Base-by-base conservation (phyloP, 768 basidiomycete genomes). In the Collybia nuda region DNA sequence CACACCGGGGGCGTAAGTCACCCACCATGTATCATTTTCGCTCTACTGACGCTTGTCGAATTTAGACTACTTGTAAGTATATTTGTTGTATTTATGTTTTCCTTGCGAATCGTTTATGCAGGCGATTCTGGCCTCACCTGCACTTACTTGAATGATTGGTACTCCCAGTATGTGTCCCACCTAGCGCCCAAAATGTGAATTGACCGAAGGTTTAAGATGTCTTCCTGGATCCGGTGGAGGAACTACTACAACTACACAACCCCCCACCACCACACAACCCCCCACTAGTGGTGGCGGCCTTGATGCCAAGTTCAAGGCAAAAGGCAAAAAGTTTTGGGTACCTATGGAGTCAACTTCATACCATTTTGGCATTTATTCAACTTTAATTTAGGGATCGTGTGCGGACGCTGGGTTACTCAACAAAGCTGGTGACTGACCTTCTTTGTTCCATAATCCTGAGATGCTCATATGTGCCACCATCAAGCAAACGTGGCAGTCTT, bases 121-220 rank as follows among this genome's bases (percentile, higher is more conserved):
- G 64, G 71, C 50, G 70, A 64, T 52, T 58, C 71, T 39, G 72
- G 71, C 18, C 53, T 55, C 6, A 52, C 55, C 22, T 75, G 73
- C 53, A 56, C 63, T 22, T 32, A 59, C 45, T 6, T 58, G 17
- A 72, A 72, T 51, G 60, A 60, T 48, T 70, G 61, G 44, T 69
- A 70, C 39, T 60, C 18, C 28, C 60, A 62, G 60, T 63, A 24
- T 26, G 57, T 17, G n/a, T 32, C 32, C 32, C 32, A 9, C 9
- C 3, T 11, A 32, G 14, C 12, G 32, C 32, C 32, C 3, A 32
- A 32, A 11, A 32, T 11, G 12, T 11, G 32, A 32, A 11, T 14
- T 32, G 9, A 32, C 32, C 9, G 32, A 32, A 32, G 32, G 32
- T 32, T 32, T 14, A 9, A 68, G 69, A 53, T 70, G 68, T 53